Base-by-base conservation (phyloP, 2,329 filamentous ascomycete genomes). In the Ophiostoma ulmi region DNA sequence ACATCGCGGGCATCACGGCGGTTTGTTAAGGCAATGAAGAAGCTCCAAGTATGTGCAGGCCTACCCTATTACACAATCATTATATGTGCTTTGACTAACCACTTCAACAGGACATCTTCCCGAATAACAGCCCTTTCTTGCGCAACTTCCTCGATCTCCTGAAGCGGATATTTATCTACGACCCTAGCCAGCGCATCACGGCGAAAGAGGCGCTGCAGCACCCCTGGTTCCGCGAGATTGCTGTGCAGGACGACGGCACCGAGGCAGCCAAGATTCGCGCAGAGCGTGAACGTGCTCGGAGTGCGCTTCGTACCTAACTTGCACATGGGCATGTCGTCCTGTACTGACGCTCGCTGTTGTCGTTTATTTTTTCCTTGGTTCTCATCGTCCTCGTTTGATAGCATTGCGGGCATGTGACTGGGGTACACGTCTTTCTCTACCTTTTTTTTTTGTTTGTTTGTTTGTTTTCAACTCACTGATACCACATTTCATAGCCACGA, bases 11-110 rank as follows among this genome's bases (percentile, higher is more conserved):
- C 88, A 3, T 90, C 88, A 0, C 82, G 84, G 73, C 82, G 87
- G 75, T 91, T 90, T 75, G 89, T 91, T 14, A 88, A 88, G 78
- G 88, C 87, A n/a, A 91, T 91, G 89, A 91, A 90, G 78, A 83
- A 83, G 70, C 80, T 91, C 38, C 82, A 85, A 72, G 88, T 91
- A 80, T 31, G 72, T 69, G 17, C 5, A 1, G 5, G 3, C 31
- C 11, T 35, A 22, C 5, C 1, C 2, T 17, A 61, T 3, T 22
- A 7, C n/a, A 10, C 11, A 11, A 44, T 44, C 14, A 1, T 26
- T 20, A 17, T 41, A 10, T 38, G 6, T 31, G 20, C 10, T 14
- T 41, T 2, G 6, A 36, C 65, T 67, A 67, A 67, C 22, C 89
- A 22, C 35, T 14, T 22, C 13, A 58, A 65, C 70, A 90, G 88